Evolutionary conservation across 306 rosid species (phyloP).

Genomic region (Lathyrus aphaca): DNA sequence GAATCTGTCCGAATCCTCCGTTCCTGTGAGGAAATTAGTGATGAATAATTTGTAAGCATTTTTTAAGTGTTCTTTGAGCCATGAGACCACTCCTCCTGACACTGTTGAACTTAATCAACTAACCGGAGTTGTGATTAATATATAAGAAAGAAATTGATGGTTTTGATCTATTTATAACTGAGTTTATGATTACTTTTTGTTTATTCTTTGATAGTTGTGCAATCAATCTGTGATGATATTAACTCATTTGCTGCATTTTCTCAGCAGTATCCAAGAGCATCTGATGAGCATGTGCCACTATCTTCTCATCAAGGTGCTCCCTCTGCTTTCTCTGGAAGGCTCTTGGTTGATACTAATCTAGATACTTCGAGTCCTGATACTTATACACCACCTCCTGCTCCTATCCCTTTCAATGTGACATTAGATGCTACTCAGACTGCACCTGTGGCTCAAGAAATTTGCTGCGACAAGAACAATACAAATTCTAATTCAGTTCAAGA

Average conservation of each 20-base stretch:
- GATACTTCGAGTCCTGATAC: conserved; percentile 89
- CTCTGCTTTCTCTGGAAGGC: conserved; percentile 62
- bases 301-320: conserved; percentile 66
- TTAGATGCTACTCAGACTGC: conserved; percentile 61
- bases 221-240: conserved; percentile 17
- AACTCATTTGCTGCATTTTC: conserved; percentile 38
- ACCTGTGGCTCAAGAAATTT: conserved; percentile 57
- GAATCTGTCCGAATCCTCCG: not conserved
- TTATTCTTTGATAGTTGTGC: conserved; percentile 25
- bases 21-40: not conserved
- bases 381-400: conserved; percentile 86
- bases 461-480: conserved; percentile 56
- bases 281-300: conserved; percentile 79
- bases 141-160: not conserved
- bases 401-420: conserved; percentile 72
- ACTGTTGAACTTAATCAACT: not conserved
- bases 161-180: conserved; percentile 6
- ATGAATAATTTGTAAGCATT: not conserved
- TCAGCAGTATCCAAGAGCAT: conserved; percentile 74
- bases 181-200: conserved; percentile 2
- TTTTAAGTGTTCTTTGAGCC: not conserved
- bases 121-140: not conserved
- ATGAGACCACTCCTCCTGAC: not conserved
- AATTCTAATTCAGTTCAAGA: conserved; percentile 67
- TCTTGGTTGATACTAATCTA: conserved; percentile 84